Percentiles rank a stretch among this genome's conserved stretches.
These are phyloP conservation scores for Solioccasus polychromus DNA, from an alignment of 768 basidiomycete genomes.

Conservation along the genomic window DNA sequence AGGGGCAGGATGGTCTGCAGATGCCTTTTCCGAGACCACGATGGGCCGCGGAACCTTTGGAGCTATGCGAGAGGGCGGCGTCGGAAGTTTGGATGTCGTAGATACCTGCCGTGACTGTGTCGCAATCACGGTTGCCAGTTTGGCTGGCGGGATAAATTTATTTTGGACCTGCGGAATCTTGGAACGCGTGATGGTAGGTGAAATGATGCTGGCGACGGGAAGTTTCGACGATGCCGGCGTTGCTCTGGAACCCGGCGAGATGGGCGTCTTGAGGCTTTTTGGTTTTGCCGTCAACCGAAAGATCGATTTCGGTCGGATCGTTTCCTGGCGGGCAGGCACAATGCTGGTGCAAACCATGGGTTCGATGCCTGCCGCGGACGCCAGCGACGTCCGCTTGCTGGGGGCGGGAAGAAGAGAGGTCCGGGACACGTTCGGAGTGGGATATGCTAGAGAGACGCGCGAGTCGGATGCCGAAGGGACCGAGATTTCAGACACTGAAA, in stretches of 20 bases:
- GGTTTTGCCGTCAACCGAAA: constrained; percentile 27
- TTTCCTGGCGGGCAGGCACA: not conserved
- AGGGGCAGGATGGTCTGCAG: not conserved
- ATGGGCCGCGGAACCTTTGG: constrained; percentile 10
- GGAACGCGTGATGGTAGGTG: constrained; percentile 8
- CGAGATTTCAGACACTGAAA: constrained; percentile 16
- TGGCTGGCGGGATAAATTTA: constrained; percentile 30
- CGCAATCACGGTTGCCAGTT: constrained; percentile 28
- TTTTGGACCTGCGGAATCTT: constrained; percentile 22
- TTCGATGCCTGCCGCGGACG: constrained; percentile 23
- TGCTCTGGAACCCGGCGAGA: not conserved
- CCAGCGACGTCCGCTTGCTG: constrained; percentile 27
- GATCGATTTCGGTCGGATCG: constrained; percentile 28
- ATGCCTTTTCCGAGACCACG: constrained; percentile 5
- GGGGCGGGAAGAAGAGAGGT: constrained; percentile 23
- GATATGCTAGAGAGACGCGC: constrained; percentile 11
- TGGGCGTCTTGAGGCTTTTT: constrained; percentile 20
- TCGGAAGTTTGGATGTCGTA: constrained; percentile 21
- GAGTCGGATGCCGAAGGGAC: constrained; percentile 18
- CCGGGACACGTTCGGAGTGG: constrained; percentile 13
- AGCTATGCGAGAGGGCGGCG: not conserved
- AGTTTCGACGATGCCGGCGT: constrained; percentile 12
- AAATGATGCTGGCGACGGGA: constrained; percentile 5
- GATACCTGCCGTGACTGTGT: constrained; percentile 21
- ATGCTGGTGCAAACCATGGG: constrained; percentile 9